Percentiles rank a stretch among this genome's conserved stretches.
Conservation (phyloP, 2,329 filamentous ascomycete genomes). For the Teratosphaeria epicoccoides region DNA sequence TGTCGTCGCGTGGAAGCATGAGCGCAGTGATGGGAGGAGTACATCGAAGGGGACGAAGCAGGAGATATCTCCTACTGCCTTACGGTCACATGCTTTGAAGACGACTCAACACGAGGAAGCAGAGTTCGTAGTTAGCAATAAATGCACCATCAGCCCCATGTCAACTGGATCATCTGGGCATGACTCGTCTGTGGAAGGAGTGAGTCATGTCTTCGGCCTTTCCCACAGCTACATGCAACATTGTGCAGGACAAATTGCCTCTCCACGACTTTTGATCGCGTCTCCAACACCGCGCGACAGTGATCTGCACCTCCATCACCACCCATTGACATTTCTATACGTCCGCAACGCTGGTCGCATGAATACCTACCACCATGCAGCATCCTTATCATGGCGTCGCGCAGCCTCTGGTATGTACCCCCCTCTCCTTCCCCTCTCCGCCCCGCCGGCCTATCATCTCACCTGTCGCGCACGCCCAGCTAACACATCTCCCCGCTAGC, state of each 20-base stretch:
- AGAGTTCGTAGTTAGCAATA: not conserved
- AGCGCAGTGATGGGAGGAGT: too few species aligned
- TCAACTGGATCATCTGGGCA: too few species aligned
- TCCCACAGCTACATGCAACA: too few species aligned
- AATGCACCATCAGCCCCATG: not conserved
- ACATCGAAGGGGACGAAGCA: too few species aligned
- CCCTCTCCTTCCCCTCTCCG: too few species aligned
- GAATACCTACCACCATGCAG: not conserved
- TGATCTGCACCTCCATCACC: not conserved
- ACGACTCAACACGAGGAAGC: not conserved
- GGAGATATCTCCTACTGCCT: too few species aligned
- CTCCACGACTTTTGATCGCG: not conserved
- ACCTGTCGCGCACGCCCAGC: not conserved
- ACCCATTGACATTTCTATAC: not conserved
- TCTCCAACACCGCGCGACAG: not conserved
- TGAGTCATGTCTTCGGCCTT: too few species aligned
- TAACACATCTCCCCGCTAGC: constrained; percentile 37
- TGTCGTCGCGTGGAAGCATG: too few species aligned
- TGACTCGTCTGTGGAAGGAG: too few species aligned
- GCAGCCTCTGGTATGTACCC: constrained; percentile 30
- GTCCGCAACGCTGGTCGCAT: not conserved
- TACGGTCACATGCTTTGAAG: not conserved
- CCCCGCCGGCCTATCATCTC: not conserved
- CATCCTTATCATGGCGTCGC: constrained; percentile 40
- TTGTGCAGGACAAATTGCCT: too few species aligned